Percentiles rank a stretch among this genome's conserved stretches.
Conservation (phyloP, 108 stramenopile species). For the Discostella stelligeroides region DNA sequence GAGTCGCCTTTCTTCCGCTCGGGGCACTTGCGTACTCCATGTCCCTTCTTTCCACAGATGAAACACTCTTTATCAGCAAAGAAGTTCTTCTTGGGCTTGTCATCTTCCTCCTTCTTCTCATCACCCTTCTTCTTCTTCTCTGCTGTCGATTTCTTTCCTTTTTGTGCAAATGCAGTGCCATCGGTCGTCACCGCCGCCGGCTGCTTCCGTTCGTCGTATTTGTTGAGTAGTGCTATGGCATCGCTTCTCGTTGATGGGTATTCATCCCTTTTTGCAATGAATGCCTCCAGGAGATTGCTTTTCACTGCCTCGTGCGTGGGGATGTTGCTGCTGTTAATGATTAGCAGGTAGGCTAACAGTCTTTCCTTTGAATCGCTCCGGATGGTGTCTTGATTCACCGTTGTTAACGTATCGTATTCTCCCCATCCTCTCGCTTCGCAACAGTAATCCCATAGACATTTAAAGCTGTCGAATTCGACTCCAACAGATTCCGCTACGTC, state of each 20-base stretch:
- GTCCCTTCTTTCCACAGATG: too few relatives aligned
- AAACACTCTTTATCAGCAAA: too few relatives aligned
- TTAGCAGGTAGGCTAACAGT: slow-evolving; percentile 10
- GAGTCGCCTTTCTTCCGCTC: too few relatives aligned
- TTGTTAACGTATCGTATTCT: neutral
- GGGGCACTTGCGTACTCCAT: too few relatives aligned
- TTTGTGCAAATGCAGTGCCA: neutral
- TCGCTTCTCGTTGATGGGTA: too few relatives aligned
- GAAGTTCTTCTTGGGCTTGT: neutral
- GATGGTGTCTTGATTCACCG: neutral
- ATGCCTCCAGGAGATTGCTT: neutral
- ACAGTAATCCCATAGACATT: slow-evolving; percentile 15
- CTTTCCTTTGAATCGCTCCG: slow-evolving; percentile 3
- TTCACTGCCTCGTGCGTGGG: neutral
- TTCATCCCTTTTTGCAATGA: slow-evolving; percentile 5
- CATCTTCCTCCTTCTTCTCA: neutral
- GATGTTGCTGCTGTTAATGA: slow-evolving; percentile 3
- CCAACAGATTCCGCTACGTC: slow-evolving; percentile 13
- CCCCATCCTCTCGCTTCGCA: neutral
- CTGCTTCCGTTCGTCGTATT: slow-evolving; percentile 8
- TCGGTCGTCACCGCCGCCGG: neutral
- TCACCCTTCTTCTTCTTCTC: neutral
- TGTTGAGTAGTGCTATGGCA: slow-evolving; percentile 10
- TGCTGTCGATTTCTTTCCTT: neutral
- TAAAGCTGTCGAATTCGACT: slow-evolving; percentile 12